Conservation (phyloP, 768 basidiomycete species). For the Suillus fuscotomentosus region DNA sequence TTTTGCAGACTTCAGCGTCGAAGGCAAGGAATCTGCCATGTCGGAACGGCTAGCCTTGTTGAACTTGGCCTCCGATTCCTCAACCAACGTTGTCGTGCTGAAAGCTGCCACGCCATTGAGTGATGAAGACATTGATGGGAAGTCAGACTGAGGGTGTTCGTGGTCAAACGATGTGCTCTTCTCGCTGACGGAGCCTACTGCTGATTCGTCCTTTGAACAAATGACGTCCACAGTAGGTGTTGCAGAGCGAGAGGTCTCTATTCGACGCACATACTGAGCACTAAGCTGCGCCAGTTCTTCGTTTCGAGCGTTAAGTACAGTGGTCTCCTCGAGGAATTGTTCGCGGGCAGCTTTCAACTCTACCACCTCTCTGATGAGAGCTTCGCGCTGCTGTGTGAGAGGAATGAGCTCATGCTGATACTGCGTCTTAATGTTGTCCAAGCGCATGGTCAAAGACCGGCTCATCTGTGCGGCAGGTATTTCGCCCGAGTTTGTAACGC, state of each 20-base stretch:
- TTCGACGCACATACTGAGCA: constrained; percentile 75
- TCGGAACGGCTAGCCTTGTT: constrained; percentile 28
- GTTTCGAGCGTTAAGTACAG: constrained; percentile 86
- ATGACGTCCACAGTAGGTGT: constrained; percentile 12
- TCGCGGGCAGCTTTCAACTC: constrained; percentile 88
- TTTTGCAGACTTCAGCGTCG: constrained; percentile 53
- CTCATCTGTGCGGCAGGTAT: constrained; percentile 45
- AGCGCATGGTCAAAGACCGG: constrained; percentile 77
- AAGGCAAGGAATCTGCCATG: constrained; percentile 41
- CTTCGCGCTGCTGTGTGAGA: constrained; percentile 79
- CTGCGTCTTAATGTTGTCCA: constrained; percentile 84
- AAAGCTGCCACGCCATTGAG: constrained; percentile 16
- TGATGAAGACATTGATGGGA: constrained; percentile 12
- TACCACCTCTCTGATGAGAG: constrained; percentile 72
- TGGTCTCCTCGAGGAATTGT: constrained; percentile 87
- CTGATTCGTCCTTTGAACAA: constrained; percentile 6
- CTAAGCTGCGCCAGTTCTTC: constrained; percentile 90
- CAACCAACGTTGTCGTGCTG: constrained; percentile 21
- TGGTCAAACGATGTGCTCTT: constrained; percentile 33
- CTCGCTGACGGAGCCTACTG: constrained; percentile 13
- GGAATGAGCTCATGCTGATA: constrained; percentile 87
- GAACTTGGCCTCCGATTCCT: constrained; percentile 28
- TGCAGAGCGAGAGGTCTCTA: constrained; percentile 45
- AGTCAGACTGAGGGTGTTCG: constrained; percentile 13
- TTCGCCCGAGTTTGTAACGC: constrained; percentile 27